Percentiles rank a stretch among this genome's conserved stretches.
Evolutionary conservation across 2,329 filamentous ascomycete species (phyloP).

Genomic region (Amphichorda felina): DNA sequence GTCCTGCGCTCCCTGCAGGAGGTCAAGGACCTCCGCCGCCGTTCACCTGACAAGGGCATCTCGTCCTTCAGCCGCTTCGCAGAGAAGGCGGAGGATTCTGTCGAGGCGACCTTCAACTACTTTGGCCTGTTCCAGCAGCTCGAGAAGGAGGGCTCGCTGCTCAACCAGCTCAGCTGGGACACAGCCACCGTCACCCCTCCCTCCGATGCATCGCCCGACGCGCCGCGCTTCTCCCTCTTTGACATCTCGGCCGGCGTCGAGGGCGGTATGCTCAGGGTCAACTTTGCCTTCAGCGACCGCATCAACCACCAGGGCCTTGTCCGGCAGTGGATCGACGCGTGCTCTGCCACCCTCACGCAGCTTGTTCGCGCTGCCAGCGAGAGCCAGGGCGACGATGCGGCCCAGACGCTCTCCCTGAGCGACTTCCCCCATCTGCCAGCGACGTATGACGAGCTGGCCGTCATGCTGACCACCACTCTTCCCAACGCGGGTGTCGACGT

Average conservation of each 20-base stretch:
- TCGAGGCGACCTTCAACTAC: constrained; percentile 5
- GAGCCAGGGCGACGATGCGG: too few species aligned
- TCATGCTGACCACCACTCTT: neutral
- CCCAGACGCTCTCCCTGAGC: constrained; percentile 1
- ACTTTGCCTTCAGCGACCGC: constrained; percentile 3
- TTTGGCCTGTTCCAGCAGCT: constrained; percentile 4
- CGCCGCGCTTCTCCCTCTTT: constrained; percentile 4
- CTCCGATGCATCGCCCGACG: neutral
- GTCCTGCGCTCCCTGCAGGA: constrained; percentile 8
- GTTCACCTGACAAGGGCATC: constrained; percentile 10
- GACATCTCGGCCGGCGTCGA: constrained; percentile 4
- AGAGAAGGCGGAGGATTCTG: constrained; percentile 20
- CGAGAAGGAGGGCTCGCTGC: constrained; percentile 2
- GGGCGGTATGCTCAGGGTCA: constrained; percentile 2
- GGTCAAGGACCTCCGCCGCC: constrained; percentile 10
- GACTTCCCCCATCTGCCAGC: constrained; percentile 4
- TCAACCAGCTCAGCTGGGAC: constrained; percentile 12
- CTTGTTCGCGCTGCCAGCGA: too few species aligned
- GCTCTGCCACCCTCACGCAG: neutral
- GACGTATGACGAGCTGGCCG: too few species aligned
- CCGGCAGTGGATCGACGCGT: constrained; percentile 1
- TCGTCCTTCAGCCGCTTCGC: constrained; percentile 6
- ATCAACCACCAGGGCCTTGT: constrained; percentile 4
- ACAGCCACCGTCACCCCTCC: too few species aligned
- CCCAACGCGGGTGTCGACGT: neutral